phyloP scores from a whole-genome alignment of 768 basidiomycete genomes.

The Phaeotremella fagi region DNA sequence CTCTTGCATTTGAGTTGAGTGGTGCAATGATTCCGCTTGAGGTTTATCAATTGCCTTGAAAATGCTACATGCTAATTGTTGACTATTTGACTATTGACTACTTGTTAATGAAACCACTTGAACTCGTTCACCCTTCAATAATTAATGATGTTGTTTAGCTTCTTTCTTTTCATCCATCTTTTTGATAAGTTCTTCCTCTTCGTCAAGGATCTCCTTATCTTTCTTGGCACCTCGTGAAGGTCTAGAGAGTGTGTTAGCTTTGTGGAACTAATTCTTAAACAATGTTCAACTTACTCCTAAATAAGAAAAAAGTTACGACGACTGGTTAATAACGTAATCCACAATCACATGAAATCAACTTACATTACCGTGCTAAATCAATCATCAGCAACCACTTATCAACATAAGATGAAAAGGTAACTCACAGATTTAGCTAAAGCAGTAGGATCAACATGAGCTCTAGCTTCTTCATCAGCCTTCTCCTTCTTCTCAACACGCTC shows the following conservation, averaged over 20 bases:
- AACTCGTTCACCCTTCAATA: too few species aligned
- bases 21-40: too few species aligned
- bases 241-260: background rate
- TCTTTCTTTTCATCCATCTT: conserved; percentile 40
- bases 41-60: too few species aligned
- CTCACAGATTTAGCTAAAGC: conserved; percentile 26
- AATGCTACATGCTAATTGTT: too few species aligned
- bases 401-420: background rate
- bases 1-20: too few species aligned
- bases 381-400: background rate
- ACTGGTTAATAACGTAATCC: background rate
- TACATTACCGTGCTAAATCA: conserved; percentile 34
- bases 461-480: conserved; percentile 33
- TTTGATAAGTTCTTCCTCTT: conserved; percentile 39
- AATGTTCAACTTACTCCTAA: background rate
- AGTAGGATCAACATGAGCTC: conserved; percentile 34
- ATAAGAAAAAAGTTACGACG: background rate
- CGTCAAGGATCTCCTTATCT: conserved; percentile 42
- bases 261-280: background rate
- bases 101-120: too few species aligned
- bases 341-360: background rate
- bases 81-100: too few species aligned
- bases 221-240: conserved; percentile 44
- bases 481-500: conserved; percentile 40
- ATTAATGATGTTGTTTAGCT: conserved; percentile 29